phyloP scores from a whole-genome alignment of 2,329 filamentous ascomycete genomes.

The Ophiostoma ips region DNA sequence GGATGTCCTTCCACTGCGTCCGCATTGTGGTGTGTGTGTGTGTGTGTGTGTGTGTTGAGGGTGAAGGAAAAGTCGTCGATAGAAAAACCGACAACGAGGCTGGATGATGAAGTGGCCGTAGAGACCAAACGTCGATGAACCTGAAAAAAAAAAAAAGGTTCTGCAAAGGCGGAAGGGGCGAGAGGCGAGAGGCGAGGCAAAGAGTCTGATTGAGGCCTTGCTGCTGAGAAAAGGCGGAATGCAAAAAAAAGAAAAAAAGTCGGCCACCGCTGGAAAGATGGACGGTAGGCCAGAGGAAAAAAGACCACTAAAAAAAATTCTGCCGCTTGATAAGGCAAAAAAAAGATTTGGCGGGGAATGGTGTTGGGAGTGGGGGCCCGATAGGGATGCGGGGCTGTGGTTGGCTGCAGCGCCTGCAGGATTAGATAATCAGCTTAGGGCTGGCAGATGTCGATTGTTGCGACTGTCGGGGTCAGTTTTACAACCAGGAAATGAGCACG shows the following conservation, averaged over 20 bases:
- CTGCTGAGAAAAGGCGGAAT: background rate
- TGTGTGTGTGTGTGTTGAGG: background rate
- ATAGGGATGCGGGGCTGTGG: background rate
- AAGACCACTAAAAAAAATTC: slow-evolving; percentile 5
- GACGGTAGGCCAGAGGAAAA: slow-evolving; percentile 2
- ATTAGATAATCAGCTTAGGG: background rate
- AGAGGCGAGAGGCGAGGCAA: background rate
- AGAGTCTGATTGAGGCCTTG: background rate
- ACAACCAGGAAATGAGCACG: no score
- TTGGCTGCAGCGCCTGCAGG: no score
- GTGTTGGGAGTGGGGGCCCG: background rate
- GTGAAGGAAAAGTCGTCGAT: background rate
- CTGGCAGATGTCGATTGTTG: no score
- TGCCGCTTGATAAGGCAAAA: slow-evolving; percentile 5
- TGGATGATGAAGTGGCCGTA: background rate
- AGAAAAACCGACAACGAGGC: background rate
- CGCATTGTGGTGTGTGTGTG: slow-evolving; percentile 8
- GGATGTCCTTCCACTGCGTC: slow-evolving; percentile 52
- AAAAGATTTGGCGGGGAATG: slow-evolving; percentile 8
- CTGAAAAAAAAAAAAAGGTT: background rate
- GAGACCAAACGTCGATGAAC: background rate
- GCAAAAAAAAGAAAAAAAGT: no score
- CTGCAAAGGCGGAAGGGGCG: background rate
- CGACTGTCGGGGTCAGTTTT: no score
- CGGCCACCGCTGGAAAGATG: no score